Percentiles rank a stretch among this genome's conserved stretches.
These are phyloP conservation scores for Phaffomyces opuntiae DNA, from an alignment of 805 yeast genomes.

Conservation along the genomic window DNA sequence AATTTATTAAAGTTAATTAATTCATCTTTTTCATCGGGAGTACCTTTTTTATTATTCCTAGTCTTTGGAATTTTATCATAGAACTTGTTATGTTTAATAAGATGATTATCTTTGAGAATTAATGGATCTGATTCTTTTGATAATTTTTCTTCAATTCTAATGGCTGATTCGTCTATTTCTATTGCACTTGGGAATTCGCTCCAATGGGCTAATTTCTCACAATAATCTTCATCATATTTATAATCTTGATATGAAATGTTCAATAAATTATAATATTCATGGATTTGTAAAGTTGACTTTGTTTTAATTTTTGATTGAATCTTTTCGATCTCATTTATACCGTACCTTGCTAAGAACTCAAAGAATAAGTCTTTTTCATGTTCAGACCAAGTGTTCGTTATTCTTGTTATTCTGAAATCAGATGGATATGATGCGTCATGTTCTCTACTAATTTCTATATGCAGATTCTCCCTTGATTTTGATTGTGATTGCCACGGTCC, in stretches of 20 bases:
- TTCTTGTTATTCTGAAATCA: not conserved
- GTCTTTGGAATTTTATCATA: not conserved
- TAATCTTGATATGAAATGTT: conserved; percentile 21
- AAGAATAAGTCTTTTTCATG: conserved; percentile 48
- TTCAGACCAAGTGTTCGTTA: conserved; percentile 38
- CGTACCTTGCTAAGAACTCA: conserved; percentile 38
- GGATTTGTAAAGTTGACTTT: conserved; percentile 39
- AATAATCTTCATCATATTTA: conserved; percentile 18
- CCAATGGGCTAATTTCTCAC: conserved; percentile 27
- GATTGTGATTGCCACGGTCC: too few species aligned
- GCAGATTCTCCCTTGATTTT: too few species aligned
- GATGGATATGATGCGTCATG: not conserved
- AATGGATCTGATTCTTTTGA: conserved; percentile 8
- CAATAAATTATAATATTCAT: conserved; percentile 37
- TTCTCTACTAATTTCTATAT: too few species aligned
- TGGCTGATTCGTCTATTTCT: conserved; percentile 41
- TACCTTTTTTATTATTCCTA: not conserved
- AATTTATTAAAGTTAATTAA: not conserved
- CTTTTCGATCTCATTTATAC: conserved; percentile 39
- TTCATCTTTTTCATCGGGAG: not conserved
- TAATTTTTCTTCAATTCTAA: conserved; percentile 38
- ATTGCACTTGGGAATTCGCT: conserved; percentile 43
- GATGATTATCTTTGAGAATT: not conserved
- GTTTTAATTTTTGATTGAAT: conserved; percentile 32
- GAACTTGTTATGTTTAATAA: too few species aligned